These are phyloP conservation scores for Podospora didyma DNA, from an alignment of 495 filamentous ascomycete genomes.

Conservation along the genomic window DNA sequence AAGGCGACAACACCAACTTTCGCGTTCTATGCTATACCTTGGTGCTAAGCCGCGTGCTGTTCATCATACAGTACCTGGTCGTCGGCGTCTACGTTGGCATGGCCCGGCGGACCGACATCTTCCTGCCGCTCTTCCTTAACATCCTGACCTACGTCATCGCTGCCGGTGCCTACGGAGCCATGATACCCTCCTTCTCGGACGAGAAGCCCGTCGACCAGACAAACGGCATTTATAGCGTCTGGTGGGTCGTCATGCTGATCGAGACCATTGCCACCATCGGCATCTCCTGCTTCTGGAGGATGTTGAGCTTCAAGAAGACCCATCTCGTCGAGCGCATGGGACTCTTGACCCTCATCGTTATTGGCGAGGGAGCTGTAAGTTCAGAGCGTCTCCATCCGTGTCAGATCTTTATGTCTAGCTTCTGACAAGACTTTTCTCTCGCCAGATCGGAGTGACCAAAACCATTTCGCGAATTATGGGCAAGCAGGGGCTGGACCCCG, in stretches of 20 bases:
- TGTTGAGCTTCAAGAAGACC: constrained; percentile 60
- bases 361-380: constrained; percentile 52
- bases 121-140: constrained; percentile 37
- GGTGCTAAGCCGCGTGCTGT: constrained; percentile 38
- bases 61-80: constrained; percentile 55
- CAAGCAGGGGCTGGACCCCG: constrained; percentile 5
- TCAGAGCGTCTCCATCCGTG: too few species aligned
- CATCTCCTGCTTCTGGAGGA: constrained; percentile 50
- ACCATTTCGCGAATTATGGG: constrained; percentile 26
- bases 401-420: too few species aligned
- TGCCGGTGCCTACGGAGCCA: constrained; percentile 34
- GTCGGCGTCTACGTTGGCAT: constrained; percentile 38
- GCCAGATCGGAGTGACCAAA: constrained; percentile 39
- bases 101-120: constrained; percentile 24
- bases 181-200: constrained; percentile 37
- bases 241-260: constrained; percentile 55
- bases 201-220: constrained; percentile 15
- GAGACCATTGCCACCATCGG: constrained; percentile 53
- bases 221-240: constrained; percentile 46
- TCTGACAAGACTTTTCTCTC: too few species aligned
- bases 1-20: constrained; percentile 30
- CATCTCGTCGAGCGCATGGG: constrained; percentile 64
- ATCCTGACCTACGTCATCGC: constrained; percentile 40
- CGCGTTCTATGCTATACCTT: constrained; percentile 27
- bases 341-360: constrained; percentile 64